These are phyloP conservation scores for Nyctanthes arbortristis DNA, from an alignment of 257 asterid species.

Conservation along the genomic window DNA sequence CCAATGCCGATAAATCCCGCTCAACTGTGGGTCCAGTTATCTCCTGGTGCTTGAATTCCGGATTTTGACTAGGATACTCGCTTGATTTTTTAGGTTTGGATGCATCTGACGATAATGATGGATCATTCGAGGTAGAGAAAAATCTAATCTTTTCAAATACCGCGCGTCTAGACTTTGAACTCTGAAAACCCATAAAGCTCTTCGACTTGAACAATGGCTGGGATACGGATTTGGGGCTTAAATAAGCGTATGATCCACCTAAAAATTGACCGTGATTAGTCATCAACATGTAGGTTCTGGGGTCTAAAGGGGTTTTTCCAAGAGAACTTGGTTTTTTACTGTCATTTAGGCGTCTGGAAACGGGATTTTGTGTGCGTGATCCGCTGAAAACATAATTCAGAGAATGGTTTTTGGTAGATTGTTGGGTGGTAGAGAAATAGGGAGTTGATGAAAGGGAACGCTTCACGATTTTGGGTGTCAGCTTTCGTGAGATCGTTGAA, in stretches of 20 bases:
- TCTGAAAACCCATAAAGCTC: neutral
- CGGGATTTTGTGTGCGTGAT: conserved; percentile 25
- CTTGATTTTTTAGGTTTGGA: conserved; percentile 31
- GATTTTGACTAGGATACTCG: conserved; percentile 44
- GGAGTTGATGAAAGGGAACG: conserved; percentile 30
- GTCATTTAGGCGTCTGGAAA: conserved; percentile 12
- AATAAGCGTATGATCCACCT: conserved; percentile 15
- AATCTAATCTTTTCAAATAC: conserved; percentile 28
- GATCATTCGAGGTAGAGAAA: conserved; percentile 50
- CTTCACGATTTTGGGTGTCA: conserved; percentile 25
- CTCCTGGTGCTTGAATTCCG: conserved; percentile 84
- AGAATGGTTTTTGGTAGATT: conserved; percentile 24
- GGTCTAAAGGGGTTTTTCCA: conserved; percentile 3
- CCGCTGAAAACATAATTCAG: conserved; percentile 21
- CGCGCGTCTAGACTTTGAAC: conserved; percentile 13
- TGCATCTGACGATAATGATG: conserved; percentile 24
- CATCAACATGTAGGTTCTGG: neutral
- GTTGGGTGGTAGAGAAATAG: conserved; percentile 10
- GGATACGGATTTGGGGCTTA: conserved; percentile 33
- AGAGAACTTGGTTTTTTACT: conserved; percentile 18
- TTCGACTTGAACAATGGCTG: conserved; percentile 32
- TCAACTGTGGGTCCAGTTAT: conserved; percentile 97
- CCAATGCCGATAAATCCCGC: conserved; percentile 73
- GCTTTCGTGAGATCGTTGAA: conserved; percentile 39
- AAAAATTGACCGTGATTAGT: conserved; percentile 19